Base-by-base conservation (phyloP, 257 asterid genomes). In the Asclepias syriaca region DNA sequence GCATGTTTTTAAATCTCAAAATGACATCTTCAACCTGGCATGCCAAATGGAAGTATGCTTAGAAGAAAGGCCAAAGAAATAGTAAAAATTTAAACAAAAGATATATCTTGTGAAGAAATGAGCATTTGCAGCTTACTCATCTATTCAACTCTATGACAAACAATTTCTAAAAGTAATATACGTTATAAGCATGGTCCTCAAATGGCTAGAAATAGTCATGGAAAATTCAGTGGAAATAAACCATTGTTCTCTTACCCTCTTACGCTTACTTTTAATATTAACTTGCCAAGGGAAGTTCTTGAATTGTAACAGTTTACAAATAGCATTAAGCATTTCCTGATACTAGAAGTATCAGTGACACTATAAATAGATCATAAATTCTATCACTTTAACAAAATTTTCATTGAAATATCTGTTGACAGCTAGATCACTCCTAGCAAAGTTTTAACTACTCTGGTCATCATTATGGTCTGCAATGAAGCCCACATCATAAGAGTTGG, bases 21-120 rank as follows among this genome's bases (percentile, higher is more conserved):
- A 86, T 66, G 56, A 82, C 79, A 72, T 85, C 92, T 80, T 88
- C 96, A 81, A 90, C 95, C 98, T 92, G 79, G 53, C 75, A 74
- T 66, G 73, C 69, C 77, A 77, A 80, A 63, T 34, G 55, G 19
- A 40, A 70, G 32, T 54, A 37, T 70, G 21, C 53, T 70, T 56
- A 70, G 34, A 39, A 37, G 66, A 54, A 55, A 70, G 69, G 72
- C 46, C 65, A 68, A 11, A 65, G 53, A 78, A 72, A 70, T 39
- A 15, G 46, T 14, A 39, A 57, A 57, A 43, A 40, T 24, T 66
- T 11, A 45, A 34, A 61, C 2, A 2, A 37, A 19, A 37, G 15
- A 39, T 13, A 34, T 16, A 64, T 34, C 5, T 32, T 9, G 24
- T 61, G 46, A 61, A 6, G 16, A 34, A 61, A 61, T 0, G 22